Conservation (phyloP, 768 basidiomycete genomes). For the Podaxis rugospora region DNA sequence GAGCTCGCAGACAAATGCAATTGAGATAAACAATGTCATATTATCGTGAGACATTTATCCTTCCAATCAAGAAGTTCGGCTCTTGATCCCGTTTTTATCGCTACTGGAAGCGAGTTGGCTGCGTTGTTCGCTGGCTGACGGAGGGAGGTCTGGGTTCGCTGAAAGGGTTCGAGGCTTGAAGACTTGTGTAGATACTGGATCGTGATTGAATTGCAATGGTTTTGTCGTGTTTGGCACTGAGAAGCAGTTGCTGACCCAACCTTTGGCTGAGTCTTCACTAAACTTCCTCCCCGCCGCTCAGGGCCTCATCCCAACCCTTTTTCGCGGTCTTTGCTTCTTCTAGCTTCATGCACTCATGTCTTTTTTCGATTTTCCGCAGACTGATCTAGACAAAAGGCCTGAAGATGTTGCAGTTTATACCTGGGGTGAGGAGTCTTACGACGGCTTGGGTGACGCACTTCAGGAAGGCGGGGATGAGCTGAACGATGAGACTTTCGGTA, state of each 20-base stretch:
- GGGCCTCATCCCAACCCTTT: not conserved
- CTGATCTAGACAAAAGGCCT: constrained; percentile 55
- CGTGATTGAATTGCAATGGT: not conserved
- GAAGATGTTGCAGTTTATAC: constrained; percentile 90
- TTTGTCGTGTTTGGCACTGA: constrained; percentile 12
- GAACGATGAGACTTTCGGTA: constrained; percentile 97
- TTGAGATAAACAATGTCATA: no score
- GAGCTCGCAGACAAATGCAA: no score
- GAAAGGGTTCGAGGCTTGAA: no score
- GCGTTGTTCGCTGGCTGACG: no score
- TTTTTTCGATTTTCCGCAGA: constrained; percentile 75
- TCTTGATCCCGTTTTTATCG: no score
- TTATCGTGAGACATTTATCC: no score
- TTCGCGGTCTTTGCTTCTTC: not conserved
- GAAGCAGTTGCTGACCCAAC: not conserved
- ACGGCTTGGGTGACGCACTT: constrained; percentile 83
- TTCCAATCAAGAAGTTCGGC: no score
- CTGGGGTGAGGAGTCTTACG: constrained; percentile 89
- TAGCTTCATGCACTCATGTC: constrained; percentile 52
- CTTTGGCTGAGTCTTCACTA: not conserved
- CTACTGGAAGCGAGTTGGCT: no score
- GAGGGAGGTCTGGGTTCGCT: no score
- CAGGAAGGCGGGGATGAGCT: constrained; percentile 89
- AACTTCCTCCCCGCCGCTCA: not conserved
- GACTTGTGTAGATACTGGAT: not conserved